Conservation (phyloP, 2,329 filamentous ascomycete species). For the Thelonectria blattea region DNA sequence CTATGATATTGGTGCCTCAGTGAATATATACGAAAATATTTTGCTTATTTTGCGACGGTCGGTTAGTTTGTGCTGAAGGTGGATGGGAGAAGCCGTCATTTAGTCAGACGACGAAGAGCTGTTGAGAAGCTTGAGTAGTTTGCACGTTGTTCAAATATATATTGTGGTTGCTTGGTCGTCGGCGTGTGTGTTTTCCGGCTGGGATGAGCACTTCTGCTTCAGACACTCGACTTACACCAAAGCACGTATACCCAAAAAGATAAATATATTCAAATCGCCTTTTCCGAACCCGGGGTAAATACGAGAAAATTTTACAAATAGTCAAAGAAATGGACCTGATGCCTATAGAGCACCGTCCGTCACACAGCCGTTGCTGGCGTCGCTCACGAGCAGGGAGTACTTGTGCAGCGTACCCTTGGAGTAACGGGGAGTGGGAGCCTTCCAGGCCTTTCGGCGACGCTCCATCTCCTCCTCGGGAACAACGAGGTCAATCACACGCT, state of each 20-base stretch:
- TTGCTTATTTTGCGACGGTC: not conserved
- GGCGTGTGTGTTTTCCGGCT: not conserved
- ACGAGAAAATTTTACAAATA: slow-evolving; percentile 29
- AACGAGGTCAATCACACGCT: slow-evolving; percentile 70
- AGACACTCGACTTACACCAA: not conserved
- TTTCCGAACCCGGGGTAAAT: slow-evolving; percentile 35
- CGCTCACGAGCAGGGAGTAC: slow-evolving; percentile 66
- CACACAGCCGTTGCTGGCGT: slow-evolving; percentile 65
- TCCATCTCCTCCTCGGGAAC: slow-evolving; percentile 70
- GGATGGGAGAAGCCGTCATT: slow-evolving; percentile 5
- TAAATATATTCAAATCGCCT: slow-evolving; percentile 36
- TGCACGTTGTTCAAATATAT: not conserved
- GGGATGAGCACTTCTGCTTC: not conserved
- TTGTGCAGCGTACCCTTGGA: slow-evolving; percentile 72
- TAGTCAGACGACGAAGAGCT: slow-evolving; percentile 35
- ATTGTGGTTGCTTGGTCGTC: not conserved
- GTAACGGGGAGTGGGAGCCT: slow-evolving; percentile 63
- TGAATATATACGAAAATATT: not conserved
- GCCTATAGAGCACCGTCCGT: slow-evolving; percentile 52
- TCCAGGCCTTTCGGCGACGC: slow-evolving; percentile 64
- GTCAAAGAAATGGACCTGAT: slow-evolving; percentile 24
- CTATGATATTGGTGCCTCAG: slow-evolving; percentile 28
- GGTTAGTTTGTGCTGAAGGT: slow-evolving; percentile 3
- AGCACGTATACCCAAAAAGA: not conserved
- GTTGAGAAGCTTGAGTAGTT: slow-evolving; percentile 9